These are phyloP conservation scores for Parasitella parasitica DNA, from an alignment of 371 early-diverging fungal species.

Conservation along the genomic window DNA sequence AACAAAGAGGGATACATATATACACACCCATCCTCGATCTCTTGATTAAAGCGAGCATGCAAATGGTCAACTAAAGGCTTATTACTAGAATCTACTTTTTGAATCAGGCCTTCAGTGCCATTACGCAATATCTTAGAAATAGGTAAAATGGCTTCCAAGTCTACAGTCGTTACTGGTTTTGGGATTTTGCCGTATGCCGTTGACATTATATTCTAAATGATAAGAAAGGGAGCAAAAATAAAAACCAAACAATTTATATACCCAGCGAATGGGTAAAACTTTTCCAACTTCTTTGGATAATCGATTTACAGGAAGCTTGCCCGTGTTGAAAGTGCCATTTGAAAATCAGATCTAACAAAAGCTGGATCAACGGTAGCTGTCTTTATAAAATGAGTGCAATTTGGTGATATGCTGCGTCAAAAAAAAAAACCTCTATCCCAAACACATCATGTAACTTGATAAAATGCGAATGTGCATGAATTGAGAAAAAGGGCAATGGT, in stretches of 20 bases:
- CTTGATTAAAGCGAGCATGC: conserved; percentile 61
- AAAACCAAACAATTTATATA: neutral
- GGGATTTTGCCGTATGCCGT: conserved; percentile 65
- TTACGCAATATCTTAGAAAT: conserved; percentile 40
- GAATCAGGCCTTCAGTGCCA: conserved; percentile 28
- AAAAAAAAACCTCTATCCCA: too few species aligned
- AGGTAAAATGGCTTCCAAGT: conserved; percentile 44
- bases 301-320: neutral
- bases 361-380: neutral
- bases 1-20: neutral
- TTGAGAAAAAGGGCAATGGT: too few species aligned
- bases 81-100: conserved; percentile 29
- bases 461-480: too few species aligned
- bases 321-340: neutral
- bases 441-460: too few species aligned
- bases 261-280: neutral
- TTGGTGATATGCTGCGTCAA: too few species aligned
- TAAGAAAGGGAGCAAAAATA: neutral
- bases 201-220: conserved; percentile 45
- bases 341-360: neutral
- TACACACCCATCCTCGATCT: conserved; percentile 59
- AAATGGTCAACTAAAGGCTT: conserved; percentile 42
- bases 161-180: conserved; percentile 29
- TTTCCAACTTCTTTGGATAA: neutral
- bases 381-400: too few species aligned